Percentiles rank a stretch among this genome's conserved stretches.
phyloP scores from a whole-genome alignment of 352 stramenopile species.

The Paralagenidium karlingii region DNA sequence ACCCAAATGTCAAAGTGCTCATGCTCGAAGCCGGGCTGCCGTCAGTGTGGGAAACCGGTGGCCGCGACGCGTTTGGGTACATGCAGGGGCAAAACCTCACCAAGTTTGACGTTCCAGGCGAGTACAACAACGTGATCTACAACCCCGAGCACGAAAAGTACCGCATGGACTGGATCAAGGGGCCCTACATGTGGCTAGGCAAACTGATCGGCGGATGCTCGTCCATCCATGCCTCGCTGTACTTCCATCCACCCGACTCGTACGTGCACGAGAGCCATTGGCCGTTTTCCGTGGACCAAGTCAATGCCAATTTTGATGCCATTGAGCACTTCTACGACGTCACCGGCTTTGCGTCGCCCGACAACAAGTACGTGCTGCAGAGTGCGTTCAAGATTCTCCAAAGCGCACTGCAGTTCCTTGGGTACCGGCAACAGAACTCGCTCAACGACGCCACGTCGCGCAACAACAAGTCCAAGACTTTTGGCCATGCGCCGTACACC shows the following conservation, averaged over 20 bases:
- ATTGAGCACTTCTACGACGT: conserved; percentile 27
- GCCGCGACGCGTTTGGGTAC: conserved; percentile 30
- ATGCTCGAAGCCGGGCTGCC: conserved; percentile 37
- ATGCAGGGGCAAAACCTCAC: conserved; percentile 20
- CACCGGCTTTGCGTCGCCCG: conserved; percentile 30
- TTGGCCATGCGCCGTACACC: conserved; percentile 27
- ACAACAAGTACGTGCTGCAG: conserved; percentile 34
- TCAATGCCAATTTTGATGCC: conserved; percentile 43
- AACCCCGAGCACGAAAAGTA: conserved; percentile 25
- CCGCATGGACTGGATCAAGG: conserved; percentile 33
- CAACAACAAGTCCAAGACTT: conserved; percentile 46
- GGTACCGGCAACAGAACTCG: conserved; percentile 23
- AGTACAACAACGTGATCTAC: conserved; percentile 36
- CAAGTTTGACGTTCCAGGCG: conserved; percentile 57
- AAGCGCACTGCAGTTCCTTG: conserved; percentile 14
- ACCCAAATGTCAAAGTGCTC: conserved; percentile 31
- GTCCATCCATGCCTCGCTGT: conserved; percentile 76
- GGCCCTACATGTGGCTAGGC: conserved; percentile 36
- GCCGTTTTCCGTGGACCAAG: conserved; percentile 39
- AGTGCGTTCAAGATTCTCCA: conserved; percentile 35
- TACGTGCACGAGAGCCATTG: conserved; percentile 28
- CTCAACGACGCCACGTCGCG: conserved; percentile 31
- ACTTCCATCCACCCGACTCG: conserved; percentile 46
- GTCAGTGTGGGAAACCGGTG: conserved; percentile 26
- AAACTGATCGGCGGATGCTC: conserved; percentile 74